These are phyloP conservation scores for Hygrocybe coccinea DNA, from an alignment of 768 basidiomycete genomes.

Conservation along the genomic window DNA sequence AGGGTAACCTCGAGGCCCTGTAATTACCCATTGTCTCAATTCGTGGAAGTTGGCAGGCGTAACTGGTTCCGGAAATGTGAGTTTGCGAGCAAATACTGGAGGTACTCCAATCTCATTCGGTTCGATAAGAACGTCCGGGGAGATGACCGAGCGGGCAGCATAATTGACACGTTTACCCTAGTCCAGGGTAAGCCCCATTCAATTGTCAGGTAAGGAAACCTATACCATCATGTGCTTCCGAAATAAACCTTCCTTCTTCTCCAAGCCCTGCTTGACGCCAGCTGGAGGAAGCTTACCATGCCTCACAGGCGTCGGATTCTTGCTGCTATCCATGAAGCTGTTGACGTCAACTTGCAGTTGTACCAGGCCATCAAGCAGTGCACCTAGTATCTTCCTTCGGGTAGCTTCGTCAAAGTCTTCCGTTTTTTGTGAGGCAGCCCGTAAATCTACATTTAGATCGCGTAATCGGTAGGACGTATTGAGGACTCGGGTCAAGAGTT, in stretches of 20 bases:
- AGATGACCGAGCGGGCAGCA: slow-evolving; percentile 99
- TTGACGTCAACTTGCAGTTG: slow-evolving; percentile 94
- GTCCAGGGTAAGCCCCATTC: neutral
- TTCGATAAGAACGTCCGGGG: slow-evolving; percentile 98
- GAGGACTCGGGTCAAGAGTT: slow-evolving; percentile 76
- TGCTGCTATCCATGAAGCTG: slow-evolving; percentile 93
- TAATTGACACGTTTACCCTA: slow-evolving; percentile 99
- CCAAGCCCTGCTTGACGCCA: slow-evolving; percentile 93
- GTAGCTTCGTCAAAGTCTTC: slow-evolving; percentile 46
- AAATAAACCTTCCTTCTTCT: slow-evolving; percentile 99
- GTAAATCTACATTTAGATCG: slow-evolving; percentile 66
- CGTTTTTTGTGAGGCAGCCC: slow-evolving; percentile 55
- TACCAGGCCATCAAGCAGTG: slow-evolving; percentile 74
- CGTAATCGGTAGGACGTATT: slow-evolving; percentile 75
- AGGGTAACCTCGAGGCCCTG: slow-evolving; percentile 82
- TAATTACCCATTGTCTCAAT: slow-evolving; percentile 84
- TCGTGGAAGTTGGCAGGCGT: slow-evolving; percentile 86
- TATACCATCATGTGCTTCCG: slow-evolving; percentile 98
- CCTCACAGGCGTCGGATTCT: slow-evolving; percentile 81
- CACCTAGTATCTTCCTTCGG: slow-evolving; percentile 54
- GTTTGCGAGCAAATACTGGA: slow-evolving; percentile 91
- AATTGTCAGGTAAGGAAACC: slow-evolving; percentile 1
- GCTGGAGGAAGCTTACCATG: slow-evolving; percentile 87
- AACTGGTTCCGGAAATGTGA: slow-evolving; percentile 97
- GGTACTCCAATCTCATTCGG: slow-evolving; percentile 98